Base-by-base conservation (phyloP, 2,329 filamentous ascomycete genomes). In the Xylaria sp. region DNA sequence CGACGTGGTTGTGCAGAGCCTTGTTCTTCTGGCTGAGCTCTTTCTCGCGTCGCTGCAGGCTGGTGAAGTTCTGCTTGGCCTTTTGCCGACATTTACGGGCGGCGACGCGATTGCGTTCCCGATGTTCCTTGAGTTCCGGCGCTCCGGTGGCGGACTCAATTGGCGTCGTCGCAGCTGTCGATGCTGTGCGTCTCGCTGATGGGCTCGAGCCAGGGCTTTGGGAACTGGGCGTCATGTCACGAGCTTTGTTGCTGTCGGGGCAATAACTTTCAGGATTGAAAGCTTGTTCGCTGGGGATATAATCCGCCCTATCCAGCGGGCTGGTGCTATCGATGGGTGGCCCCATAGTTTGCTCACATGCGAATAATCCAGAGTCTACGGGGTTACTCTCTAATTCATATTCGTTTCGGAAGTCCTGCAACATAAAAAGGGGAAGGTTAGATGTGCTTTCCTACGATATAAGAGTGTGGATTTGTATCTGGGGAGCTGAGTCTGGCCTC, bases 51-150 rank as follows among this genome's bases (percentile, higher is more conserved):
- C 42, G 54, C 40, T 72, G 68, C 7, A 73, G 61, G 1, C 65
- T 63, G 0, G 54, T 43, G 25, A 64, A 57, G 38, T 65, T 71
- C 4, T 61, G 59, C 51, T 70, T 71, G 5, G 72, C 68, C 46
- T 71, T 73, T 35, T 71, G 67, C 6, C 72, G 70, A 42, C 70
- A 73, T 52, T 71, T 73, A 23, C 69, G 66, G 21, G 71, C 70
- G 2, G 71, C 70, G 15, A 69, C 66, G 2, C 71, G 69, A 33
- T 72, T 73, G 17, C 65, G 67, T 31, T 72, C 71, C 14, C 71
- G 70, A 55, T 70, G 69, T 1, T 65, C 61, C 17, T 63, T 64
- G 25, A 42, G 37, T n/a, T 45, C 53, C 7, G 54, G n/a, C 47
- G 28, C 4, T 2, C 40, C 49, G 46, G 33, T 49, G 46, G 38